These are phyloP conservation scores for Solanum megistacrolobum DNA, from an alignment of 257 asterid species.

Conservation along the genomic window DNA sequence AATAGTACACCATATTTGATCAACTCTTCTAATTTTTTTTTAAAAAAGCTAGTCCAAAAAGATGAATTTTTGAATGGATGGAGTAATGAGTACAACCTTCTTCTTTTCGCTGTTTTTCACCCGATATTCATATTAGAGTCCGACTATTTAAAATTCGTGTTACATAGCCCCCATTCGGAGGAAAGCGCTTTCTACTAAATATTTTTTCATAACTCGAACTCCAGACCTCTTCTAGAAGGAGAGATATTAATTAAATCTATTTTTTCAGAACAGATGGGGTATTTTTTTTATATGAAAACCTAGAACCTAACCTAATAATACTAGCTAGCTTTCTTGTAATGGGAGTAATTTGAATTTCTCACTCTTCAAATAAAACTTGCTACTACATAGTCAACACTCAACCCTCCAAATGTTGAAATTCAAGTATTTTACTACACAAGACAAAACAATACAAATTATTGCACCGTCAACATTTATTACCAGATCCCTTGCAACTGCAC, in stretches of 20 bases:
- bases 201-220: too few species aligned
- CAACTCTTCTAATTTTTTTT: not conserved
- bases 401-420: not conserved
- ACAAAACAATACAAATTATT: not conserved
- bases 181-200: rapidly evolving
- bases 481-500: not conserved
- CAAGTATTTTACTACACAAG: not conserved
- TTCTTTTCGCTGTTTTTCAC: too few species aligned
- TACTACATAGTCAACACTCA: not conserved
- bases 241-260: not conserved
- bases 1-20: not conserved
- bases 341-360: not conserved
- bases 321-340: not conserved
- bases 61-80: not conserved
- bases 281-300: not conserved
- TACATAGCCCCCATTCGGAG: rapidly evolving
- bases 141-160: rapidly evolving
- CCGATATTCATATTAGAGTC: rapidly evolving
- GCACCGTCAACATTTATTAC: not conserved
- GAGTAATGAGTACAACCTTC: not conserved
- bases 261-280: not conserved
- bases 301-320: not conserved
- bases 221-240: not conserved
- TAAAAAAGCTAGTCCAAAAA: not conserved
- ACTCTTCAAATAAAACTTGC: not conserved